Evolutionary conservation across 2,329 filamentous ascomycete genomes (phyloP), one percentile per base, ranked within the genome.

Genomic region (Cladorrhinum sp.): DNA sequence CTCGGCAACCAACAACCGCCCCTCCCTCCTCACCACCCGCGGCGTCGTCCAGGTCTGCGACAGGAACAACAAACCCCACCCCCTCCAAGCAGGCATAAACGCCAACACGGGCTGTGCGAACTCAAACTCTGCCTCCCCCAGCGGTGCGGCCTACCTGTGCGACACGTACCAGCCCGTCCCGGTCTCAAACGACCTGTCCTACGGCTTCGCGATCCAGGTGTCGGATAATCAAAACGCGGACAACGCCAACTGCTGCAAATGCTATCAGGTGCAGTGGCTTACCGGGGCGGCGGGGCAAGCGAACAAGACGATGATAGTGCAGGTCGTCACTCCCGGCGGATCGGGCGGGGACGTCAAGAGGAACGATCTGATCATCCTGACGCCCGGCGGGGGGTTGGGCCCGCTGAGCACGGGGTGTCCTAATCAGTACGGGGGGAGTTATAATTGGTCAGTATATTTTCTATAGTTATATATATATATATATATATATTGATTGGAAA

Each of bases 51-150:
- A 60, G 54, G 60, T 70, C 50, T 72, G 70, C 52, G 67, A 70
- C 62, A 67, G 67, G 58, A 62, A 62, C 64, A 71, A 72, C 68
- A 63, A 63, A 18, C 68, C 66, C 55, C 64, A 68, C 63, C 67
- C 64, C 57, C 62, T 66, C 21, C 62, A 64, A 28, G 65, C 65
- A 6, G 61, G 61, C 24, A 48, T 63, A 9, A 53, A 46, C 30
- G 63, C 64, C 39, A 30, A 33, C 18, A 61, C 56, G 20, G 64
- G 26, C 26, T 28, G 4, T 28, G 9, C 24, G 18, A 10, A 14
- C 51, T 42, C 2, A 55, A 42, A n/a, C n/a, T n/a, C n/a, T n/a
- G n/a, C n/a, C n/a, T n/a, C n/a, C 21, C 33, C 46, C 30, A 42
- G 20, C 51, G 63, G 55, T 21, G 65, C 60, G n/a, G 53, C 53